Percentiles rank a stretch among this genome's conserved stretches.
Conservation (phyloP, 2,329 filamentous ascomycete genomes). For the Neofusicoccum parvum region DNA sequence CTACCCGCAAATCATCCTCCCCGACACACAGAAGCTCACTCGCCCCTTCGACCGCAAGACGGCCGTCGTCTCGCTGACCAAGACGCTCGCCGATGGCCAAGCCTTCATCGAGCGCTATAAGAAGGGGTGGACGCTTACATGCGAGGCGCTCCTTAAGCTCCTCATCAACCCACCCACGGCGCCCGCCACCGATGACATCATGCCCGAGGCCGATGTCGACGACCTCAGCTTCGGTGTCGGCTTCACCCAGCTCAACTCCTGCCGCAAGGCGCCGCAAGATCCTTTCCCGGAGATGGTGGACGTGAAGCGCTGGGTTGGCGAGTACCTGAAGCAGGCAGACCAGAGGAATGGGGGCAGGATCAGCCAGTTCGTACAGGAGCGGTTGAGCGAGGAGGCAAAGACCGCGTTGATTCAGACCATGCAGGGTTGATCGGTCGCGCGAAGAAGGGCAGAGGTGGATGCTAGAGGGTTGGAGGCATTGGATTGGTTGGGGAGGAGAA, state of each 20-base stretch:
- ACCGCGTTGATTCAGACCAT: conserved; percentile 16
- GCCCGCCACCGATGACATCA: conserved; percentile 68
- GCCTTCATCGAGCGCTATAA: conserved; percentile 69
- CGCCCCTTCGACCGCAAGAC: conserved; percentile 89
- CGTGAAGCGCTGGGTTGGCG: conserved; percentile 80
- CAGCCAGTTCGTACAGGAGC: conserved; percentile 69
- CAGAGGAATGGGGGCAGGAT: conserved; percentile 71
- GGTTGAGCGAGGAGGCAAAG: conserved; percentile 54
- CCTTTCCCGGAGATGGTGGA: conserved; percentile 84
- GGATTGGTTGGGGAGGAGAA: no score
- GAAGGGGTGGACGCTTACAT: conserved; percentile 86
- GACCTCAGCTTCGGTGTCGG: conserved; percentile 94
- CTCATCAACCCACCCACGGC: conserved; percentile 84
- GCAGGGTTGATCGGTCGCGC: background rate
- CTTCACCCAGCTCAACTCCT: conserved; percentile 91
- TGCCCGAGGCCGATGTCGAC: conserved; percentile 88
- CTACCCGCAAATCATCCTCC: conserved; percentile 84
- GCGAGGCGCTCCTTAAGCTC: conserved; percentile 83
- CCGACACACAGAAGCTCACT: conserved; percentile 83
- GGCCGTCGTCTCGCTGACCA: conserved; percentile 89
- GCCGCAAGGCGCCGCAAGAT: conserved; percentile 72
- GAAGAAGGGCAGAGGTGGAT: background rate
- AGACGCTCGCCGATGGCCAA: conserved; percentile 83
- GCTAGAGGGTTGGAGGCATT: no score
- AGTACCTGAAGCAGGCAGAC: conserved; percentile 78